phyloP scores from a whole-genome alignment of 352 stramenopile species.

The Phytophthora citrophthora region DNA sequence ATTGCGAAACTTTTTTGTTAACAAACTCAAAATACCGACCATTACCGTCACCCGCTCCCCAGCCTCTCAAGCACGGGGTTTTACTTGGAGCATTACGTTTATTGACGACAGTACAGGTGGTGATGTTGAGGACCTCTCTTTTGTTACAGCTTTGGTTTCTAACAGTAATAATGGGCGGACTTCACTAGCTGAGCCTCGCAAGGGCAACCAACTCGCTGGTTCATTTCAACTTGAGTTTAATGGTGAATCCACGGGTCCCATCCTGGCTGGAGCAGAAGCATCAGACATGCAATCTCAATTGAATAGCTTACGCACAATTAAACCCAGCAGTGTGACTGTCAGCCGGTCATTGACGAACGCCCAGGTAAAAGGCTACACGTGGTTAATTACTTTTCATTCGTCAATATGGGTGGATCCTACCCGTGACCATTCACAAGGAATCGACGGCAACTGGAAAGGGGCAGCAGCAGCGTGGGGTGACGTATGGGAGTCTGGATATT shows the following conservation, averaged over 20 bases:
- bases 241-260: conserved; percentile 91
- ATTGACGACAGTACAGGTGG: conserved; percentile 71
- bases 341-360: conserved; percentile 26
- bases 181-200: conserved; percentile 66
- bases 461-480: conserved; percentile 79
- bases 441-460: conserved; percentile 94
- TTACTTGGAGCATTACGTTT: conserved; percentile 86
- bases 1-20: conserved; percentile 49
- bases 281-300: conserved; percentile 88
- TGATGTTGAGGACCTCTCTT: conserved; percentile 64
- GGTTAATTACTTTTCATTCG: conserved; percentile 94
- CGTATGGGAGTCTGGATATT: conserved; percentile 94
- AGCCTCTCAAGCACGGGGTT: conserved; percentile 69
- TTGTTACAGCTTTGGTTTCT: conserved; percentile 25
- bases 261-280: conserved; percentile 85
- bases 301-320: conserved; percentile 93
- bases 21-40: conserved; percentile 50
- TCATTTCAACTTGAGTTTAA: conserved; percentile 94
- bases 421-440: conserved; percentile 75
- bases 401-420: conserved; percentile 93
- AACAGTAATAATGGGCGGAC: conserved; percentile 44
- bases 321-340: conserved; percentile 86
- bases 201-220: conserved; percentile 90
- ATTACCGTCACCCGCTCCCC: conserved; percentile 59
- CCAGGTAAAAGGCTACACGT: conserved; percentile 90